These are phyloP conservation scores for Dactylella cylindrospora DNA, from an alignment of 2,329 filamentous ascomycete genomes.

Conservation along the genomic window DNA sequence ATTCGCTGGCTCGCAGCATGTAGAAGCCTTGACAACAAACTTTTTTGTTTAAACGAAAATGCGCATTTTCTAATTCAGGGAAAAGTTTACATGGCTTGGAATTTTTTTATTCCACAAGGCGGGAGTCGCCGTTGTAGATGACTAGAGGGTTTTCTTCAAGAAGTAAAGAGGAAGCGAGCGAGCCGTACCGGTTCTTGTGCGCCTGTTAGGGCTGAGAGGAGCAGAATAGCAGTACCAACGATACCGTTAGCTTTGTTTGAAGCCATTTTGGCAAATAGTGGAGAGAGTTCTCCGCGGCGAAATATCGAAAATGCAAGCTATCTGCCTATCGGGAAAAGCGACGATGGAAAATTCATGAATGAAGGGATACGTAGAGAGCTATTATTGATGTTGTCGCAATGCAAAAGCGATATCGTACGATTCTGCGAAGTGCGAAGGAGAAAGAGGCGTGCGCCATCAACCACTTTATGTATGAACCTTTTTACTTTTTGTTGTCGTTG, in stretches of 20 bases:
- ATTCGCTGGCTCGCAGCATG: too few species aligned
- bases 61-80: slow-evolving; percentile 23
- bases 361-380: slow-evolving; percentile 2
- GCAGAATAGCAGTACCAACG: slow-evolving; percentile 42
- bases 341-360: slow-evolving; percentile 2
- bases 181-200: slow-evolving; percentile 42
- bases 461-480: too few species aligned
- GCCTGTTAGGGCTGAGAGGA: slow-evolving; percentile 43
- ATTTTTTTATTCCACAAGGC: neutral
- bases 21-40: too few species aligned
- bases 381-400: slow-evolving; percentile 1
- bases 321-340: slow-evolving; percentile 5
- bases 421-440: neutral
- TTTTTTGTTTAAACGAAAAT: too few species aligned
- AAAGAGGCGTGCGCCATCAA: slow-evolving; percentile 1
- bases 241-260: slow-evolving; percentile 20
- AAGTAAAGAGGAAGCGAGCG: slow-evolving; percentile 29
- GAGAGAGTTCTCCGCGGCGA: slow-evolving; percentile 24
- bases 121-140: neutral
- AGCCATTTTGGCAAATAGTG: slow-evolving; percentile 30
- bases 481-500: too few species aligned
- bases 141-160: slow-evolving; percentile 5
- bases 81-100: slow-evolving; percentile 25
- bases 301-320: slow-evolving; percentile 2
- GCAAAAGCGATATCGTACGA: slow-evolving; percentile 2